These are phyloP conservation scores for Chernovozyma aurita DNA, from an alignment of 1,139 yeast genomes.

Conservation along the genomic window DNA sequence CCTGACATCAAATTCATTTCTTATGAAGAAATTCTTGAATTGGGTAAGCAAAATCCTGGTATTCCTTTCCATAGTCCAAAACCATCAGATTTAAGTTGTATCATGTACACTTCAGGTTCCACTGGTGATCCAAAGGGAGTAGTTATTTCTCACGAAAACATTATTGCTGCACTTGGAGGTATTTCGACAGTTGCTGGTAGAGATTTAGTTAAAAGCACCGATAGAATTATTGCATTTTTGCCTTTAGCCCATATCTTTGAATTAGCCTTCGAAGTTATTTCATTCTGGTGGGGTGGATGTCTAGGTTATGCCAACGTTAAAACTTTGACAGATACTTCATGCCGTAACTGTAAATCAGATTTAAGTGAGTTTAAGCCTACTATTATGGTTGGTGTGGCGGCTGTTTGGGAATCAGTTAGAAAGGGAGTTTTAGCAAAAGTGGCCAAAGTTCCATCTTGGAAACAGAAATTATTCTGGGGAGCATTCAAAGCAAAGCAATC, in stretches of 20 bases:
- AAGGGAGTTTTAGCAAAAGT: conserved; percentile 86
- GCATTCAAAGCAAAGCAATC: conserved; percentile 72
- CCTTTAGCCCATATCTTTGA: conserved; percentile 97
- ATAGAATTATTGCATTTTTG: conserved; percentile 78
- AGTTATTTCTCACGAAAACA: conserved; percentile 70
- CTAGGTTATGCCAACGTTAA: conserved; percentile 92
- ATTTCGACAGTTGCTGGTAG: conserved; percentile 60
- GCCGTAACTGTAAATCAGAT: conserved; percentile 85
- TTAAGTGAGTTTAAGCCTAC: conserved; percentile 86
- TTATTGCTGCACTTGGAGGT: conserved; percentile 84
- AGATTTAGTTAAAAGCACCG: conserved; percentile 47
- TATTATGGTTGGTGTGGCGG: conserved; percentile 97
- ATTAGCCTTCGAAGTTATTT: conserved; percentile 74
- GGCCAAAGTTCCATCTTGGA: conserved; percentile 56
- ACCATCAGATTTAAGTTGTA: conserved; percentile 78
- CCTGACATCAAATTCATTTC: conserved; percentile 74
- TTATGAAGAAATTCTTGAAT: conserved; percentile 57
- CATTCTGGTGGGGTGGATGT: conserved; percentile 86
- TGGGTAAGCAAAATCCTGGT: conserved; percentile 50
- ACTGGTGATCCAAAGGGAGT: conserved; percentile 99
- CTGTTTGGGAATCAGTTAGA: conserved; percentile 95
- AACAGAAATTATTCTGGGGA: conserved; percentile 85
- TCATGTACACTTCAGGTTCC: conserved; percentile 98
- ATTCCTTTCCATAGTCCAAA: conserved; percentile 47
- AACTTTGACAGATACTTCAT: conserved; percentile 79